A percentile compares a stretch with the other conserved stretches of the same genome.
Evolutionary conservation across 139 green algal genomes (phyloP).

Genomic region (Spirogloea muscicola): DNA sequence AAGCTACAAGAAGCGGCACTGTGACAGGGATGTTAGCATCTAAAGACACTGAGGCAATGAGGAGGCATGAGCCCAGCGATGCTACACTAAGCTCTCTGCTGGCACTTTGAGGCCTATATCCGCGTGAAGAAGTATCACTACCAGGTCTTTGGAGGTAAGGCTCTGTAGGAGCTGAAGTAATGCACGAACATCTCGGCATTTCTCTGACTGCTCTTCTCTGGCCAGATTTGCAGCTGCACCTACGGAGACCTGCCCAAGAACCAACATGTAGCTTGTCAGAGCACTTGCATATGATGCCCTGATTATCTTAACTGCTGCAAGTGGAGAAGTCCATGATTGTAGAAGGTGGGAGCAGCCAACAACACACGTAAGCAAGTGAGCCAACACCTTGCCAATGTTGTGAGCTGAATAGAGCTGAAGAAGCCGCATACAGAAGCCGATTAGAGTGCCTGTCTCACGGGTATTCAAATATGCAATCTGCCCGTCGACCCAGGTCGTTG

Average conservation of each 20-base stretch:
- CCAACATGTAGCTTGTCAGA: not conserved
- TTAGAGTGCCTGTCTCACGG: slow-evolving; percentile 46
- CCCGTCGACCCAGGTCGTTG: slow-evolving; percentile 65
- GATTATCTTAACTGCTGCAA: not conserved
- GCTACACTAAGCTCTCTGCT: too few species aligned
- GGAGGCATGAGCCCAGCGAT: not conserved
- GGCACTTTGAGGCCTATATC: too few species aligned
- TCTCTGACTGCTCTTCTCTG: slow-evolving; percentile 45
- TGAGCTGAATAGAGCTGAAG: slow-evolving; percentile 56
- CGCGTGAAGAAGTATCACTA: slow-evolving; percentile 1
- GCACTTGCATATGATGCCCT: not conserved
- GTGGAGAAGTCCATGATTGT: not conserved
- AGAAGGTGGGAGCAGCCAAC: not conserved
- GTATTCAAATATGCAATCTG: slow-evolving; percentile 60
- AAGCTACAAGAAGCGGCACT: not conserved
- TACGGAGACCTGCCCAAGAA: slow-evolving; percentile 17
- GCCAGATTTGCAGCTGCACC: slow-evolving; percentile 10
- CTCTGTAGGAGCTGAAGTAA: slow-evolving; percentile 77
- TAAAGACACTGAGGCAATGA: not conserved
- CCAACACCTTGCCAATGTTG: slow-evolving; percentile 47
- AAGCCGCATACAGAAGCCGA: slow-evolving; percentile 60
- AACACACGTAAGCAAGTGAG: not conserved
- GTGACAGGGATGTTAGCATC: not conserved
- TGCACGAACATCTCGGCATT: slow-evolving; percentile 67
- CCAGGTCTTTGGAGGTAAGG: slow-evolving; percentile 62